A percentile compares a stretch with the other conserved stretches of the same genome.
Evolutionary conservation across 257 asterid species (phyloP).

Genomic region (Solanum sitiens): DNA sequence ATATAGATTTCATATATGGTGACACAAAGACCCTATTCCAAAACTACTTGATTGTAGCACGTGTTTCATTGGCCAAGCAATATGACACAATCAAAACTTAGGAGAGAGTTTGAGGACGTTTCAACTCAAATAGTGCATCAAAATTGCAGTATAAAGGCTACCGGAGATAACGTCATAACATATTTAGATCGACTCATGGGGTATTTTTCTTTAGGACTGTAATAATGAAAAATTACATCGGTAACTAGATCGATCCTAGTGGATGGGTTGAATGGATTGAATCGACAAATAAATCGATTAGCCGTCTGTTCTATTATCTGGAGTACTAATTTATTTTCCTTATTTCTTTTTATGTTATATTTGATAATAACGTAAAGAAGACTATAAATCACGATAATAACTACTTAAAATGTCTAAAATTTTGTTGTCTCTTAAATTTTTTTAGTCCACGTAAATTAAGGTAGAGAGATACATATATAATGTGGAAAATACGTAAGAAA

Average conservation of each 20-base stretch:
- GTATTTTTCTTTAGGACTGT: neutral
- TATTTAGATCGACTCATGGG: conserved; percentile 12
- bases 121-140: neutral
- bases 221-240: neutral
- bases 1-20: neutral
- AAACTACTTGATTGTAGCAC: neutral
- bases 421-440: no score
- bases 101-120: neutral
- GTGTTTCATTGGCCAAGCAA: neutral
- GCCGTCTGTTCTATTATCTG: neutral
- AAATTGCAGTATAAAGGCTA: neutral
- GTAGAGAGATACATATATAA: no score
- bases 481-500: no score
- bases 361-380: no score
- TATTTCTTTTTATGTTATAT: no score
- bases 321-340: neutral
- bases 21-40: neutral
- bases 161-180: neutral
- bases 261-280: neutral
- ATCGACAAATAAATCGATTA: neutral
- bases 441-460: no score
- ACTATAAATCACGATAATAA: no score
- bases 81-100: neutral
- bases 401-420: no score
- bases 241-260: neutral